Evolutionary conservation across 768 basidiomycete species (phyloP), one percentile per base, ranked within the genome.

Genomic region (Serendipita sp.): DNA sequence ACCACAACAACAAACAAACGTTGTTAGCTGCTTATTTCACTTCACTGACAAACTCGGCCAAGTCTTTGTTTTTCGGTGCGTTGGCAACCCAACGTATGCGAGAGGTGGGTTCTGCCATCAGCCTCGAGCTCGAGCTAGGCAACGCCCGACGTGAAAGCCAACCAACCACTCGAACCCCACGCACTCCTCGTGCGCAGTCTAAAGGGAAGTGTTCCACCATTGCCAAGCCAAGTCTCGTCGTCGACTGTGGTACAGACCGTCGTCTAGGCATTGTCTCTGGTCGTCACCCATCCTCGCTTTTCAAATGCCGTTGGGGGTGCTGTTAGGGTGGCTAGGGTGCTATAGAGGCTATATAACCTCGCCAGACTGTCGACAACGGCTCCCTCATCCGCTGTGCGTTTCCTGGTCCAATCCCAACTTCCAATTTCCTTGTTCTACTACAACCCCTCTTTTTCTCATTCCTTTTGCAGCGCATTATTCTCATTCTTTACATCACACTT

Each of bases 341-440:
- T 24, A 24, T 24, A 24, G 24, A 46, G 48, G 16, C 18, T 51
- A 51, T 32, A 18, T 8, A 51, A 51, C 7, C 48, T 51, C 48
- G 2, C 1, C 8, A 1, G 8, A 51, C 16, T 7, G 2, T 7
- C n/a, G 30, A 7, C 7, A 18, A n/a, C 5, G 3, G 48, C 16
- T 60, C 16, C 56, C 34, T 30, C 56, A 60, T 32, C 56, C 56
- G 56, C 56, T 60, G 56, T 32, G 56, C 56, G 56, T 32, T 60
- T 60, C 56, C 56, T 60, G 35, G 24, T 60, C 56, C 56, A 11
- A 10, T 28, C 28, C 16, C 3, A 1, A 4, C 3, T 60, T 4
- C 32, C 48, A 32, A 18, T n/a, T 32, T 18, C 11, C 13, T 46
- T 46, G 11, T 18, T 46, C 18, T 18, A 18, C 45, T 46, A 1